These are phyloP conservation scores for Emydomyces testavorans DNA, from an alignment of 2,329 filamentous ascomycete species.

Conservation along the genomic window DNA sequence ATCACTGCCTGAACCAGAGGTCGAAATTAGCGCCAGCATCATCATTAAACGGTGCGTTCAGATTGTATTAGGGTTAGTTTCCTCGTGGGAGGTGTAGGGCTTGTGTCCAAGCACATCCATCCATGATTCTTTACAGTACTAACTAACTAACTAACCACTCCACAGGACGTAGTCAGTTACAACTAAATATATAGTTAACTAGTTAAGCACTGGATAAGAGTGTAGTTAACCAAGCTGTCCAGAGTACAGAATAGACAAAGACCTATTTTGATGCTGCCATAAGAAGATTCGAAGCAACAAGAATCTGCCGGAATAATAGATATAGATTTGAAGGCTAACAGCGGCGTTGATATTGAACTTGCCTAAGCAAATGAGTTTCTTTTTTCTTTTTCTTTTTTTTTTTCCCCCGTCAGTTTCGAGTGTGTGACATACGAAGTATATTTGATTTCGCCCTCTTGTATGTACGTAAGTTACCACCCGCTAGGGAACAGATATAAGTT, in stretches of 20 bases:
- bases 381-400: neutral
- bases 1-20: neutral
- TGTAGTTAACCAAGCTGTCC: too few species aligned
- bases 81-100: conserved; percentile 10
- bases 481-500: neutral
- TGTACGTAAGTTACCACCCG: conserved; percentile 1
- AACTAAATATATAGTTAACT: too few species aligned
- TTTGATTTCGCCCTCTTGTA: neutral
- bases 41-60: conserved; percentile 5
- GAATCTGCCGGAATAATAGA: too few species aligned
- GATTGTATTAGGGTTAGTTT: conserved; percentile 3
- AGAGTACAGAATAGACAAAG: too few species aligned
- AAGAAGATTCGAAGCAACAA: neutral
- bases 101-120: too few species aligned
- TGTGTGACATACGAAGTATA: too few species aligned
- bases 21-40: conserved; percentile 7
- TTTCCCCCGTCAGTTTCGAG: too few species aligned
- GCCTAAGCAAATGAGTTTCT: neutral
- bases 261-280: too few species aligned
- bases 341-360: neutral
- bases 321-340: too few species aligned
- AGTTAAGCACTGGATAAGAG: too few species aligned
- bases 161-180: too few species aligned
- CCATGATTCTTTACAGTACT: neutral
- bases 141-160: too few species aligned